Conservation (phyloP, 176 grass and related monocot genomes). For the Musa beccarii region DNA sequence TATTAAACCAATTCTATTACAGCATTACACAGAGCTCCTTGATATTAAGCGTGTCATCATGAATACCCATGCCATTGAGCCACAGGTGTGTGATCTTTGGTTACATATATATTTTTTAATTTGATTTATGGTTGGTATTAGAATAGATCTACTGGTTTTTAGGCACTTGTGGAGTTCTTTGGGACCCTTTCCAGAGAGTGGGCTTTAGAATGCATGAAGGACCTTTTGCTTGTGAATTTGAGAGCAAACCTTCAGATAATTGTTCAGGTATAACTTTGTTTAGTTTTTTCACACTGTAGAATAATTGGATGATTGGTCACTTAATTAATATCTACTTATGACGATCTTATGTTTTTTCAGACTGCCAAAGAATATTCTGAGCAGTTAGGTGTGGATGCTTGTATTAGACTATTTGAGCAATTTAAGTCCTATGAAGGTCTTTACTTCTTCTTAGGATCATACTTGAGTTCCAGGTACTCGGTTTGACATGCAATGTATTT, state of each 20-base stretch:
- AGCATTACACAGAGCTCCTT: conserved; percentile 86
- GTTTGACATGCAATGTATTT: background rate
- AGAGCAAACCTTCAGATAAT: conserved; percentile 97
- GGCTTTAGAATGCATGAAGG: conserved; percentile 98
- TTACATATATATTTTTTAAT: background rate
- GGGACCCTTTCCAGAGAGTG: conserved; percentile 86
- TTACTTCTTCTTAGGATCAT: conserved; percentile 97
- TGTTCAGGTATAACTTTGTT: conserved; percentile 51
- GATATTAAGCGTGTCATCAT: conserved; percentile 95
- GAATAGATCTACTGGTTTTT: background rate
- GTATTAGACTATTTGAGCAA: conserved; percentile 95
- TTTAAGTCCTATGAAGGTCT: conserved; percentile 98
- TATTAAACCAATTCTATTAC: conserved; percentile 26
- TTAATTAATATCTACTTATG: background rate
- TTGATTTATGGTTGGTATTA: background rate
- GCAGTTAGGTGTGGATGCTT: conserved; percentile 63
- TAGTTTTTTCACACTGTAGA: background rate
- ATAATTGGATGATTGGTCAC: too few relatives aligned
- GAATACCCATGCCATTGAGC: conserved; percentile 95
- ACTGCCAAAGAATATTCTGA: conserved; percentile 89
- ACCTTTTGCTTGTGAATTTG: conserved; percentile 81
- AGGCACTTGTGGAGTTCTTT: conserved; percentile 97
- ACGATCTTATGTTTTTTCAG: conserved; percentile 22
- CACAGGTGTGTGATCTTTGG: conserved; percentile 48
- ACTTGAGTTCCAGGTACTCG: conserved; percentile 86